These are phyloP conservation scores for Aspergillus baeticus DNA, from an alignment of 495 filamentous ascomycete genomes.

Conservation along the genomic window DNA sequence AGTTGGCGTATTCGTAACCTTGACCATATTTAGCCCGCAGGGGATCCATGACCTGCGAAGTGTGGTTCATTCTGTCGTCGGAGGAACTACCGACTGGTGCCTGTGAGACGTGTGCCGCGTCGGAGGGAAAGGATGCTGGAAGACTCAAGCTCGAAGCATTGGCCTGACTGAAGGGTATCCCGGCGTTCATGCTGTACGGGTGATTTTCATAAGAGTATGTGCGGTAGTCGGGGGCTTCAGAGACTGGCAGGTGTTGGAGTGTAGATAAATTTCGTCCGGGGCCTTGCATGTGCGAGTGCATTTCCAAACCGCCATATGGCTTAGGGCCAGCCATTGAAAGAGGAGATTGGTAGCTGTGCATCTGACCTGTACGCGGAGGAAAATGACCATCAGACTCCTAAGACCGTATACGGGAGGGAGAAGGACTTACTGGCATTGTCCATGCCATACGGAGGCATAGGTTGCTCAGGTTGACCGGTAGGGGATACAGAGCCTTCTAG, in stretches of 20 bases:
- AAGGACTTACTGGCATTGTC: conserved; percentile 18
- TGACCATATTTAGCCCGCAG: conserved; percentile 32
- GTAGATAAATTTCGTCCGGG: conserved; percentile 31
- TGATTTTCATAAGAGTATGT: conserved; percentile 36
- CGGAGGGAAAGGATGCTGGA: conserved; percentile 34
- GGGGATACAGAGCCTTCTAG: conserved; percentile 44
- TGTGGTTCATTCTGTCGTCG: conserved; percentile 28
- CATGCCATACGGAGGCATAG: conserved; percentile 21
- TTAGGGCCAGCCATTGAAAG: conserved; percentile 33
- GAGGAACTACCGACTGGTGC: conserved; percentile 18
- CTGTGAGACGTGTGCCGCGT: conserved; percentile 21
- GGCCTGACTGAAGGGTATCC: conserved; percentile 32
- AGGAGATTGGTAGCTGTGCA: conserved; percentile 34
- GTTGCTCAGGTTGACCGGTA: conserved; percentile 31
- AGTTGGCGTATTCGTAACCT: conserved; percentile 36
- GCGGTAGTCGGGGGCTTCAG: conserved; percentile 36
- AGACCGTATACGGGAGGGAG: neutral
- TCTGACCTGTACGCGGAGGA: conserved; percentile 24
- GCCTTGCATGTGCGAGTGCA: conserved; percentile 31
- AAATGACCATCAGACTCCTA: conserved; percentile 13
- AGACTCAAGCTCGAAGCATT: conserved; percentile 42
- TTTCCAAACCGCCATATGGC: conserved; percentile 28
- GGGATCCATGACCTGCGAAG: conserved; percentile 27
- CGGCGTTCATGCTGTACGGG: conserved; percentile 28
- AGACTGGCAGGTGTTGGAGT: conserved; percentile 33